Evolutionary conservation across 495 filamentous ascomycete species (phyloP).

Genomic region (Pyrenula massariospora): DNA sequence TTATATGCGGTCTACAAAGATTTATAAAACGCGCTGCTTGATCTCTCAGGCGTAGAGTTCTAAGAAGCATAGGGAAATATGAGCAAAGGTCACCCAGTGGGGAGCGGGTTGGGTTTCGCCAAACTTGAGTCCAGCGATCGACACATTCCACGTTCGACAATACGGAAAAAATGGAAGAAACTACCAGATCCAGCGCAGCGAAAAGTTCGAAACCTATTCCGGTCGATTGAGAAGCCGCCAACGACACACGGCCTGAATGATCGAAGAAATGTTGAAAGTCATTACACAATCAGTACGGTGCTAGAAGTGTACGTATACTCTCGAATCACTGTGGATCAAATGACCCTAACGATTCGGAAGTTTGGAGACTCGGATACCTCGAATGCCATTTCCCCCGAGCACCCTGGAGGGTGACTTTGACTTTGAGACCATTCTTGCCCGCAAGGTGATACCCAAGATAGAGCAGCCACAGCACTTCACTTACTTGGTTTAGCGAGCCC

Average conservation of each 20-base stretch:
- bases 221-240: constrained; percentile 41
- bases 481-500: constrained; percentile 19
- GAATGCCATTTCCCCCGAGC: constrained; percentile 48
- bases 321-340: constrained; percentile 10
- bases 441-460: constrained; percentile 29
- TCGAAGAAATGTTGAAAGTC: constrained; percentile 41
- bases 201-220: constrained; percentile 40
- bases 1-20: background rate
- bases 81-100: background rate
- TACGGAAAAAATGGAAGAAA: constrained; percentile 47
- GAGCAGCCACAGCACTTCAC: background rate
- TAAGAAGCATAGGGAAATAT: too few species aligned
- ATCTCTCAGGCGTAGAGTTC: too few species aligned
- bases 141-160: constrained; percentile 40
- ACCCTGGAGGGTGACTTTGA: constrained; percentile 47
- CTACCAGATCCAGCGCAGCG: constrained; percentile 38
- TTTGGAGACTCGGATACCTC: constrained; percentile 36
- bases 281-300: constrained; percentile 35
- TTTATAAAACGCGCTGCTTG: background rate
- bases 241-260: constrained; percentile 42
- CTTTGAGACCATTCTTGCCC: constrained; percentile 45
- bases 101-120: constrained; percentile 12
- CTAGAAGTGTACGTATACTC: constrained; percentile 28
- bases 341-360: constrained; percentile 11
- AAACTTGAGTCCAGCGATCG: constrained; percentile 37